A percentile compares a stretch with the other conserved stretches of the same genome.
phyloP scores from a whole-genome alignment of 2,329 filamentous ascomycete species.

The Pyrenophora teres region DNA sequence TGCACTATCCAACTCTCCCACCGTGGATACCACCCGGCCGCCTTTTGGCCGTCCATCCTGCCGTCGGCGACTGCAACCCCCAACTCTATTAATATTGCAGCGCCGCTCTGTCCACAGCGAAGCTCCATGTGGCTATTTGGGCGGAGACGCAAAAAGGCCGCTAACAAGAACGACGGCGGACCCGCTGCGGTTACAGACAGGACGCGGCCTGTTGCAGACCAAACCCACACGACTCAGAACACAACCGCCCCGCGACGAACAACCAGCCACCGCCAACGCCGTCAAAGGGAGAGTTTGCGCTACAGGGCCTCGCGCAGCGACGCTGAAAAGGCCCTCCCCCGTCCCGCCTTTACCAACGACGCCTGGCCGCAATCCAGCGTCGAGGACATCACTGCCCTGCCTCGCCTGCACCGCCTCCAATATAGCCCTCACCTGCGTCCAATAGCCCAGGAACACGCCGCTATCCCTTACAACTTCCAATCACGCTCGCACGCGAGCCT shows the following conservation, averaged over 20 bases:
- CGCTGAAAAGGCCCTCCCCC: conserved; percentile 34
- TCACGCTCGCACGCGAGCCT: conserved; percentile 45
- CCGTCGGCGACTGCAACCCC: conserved; percentile 13
- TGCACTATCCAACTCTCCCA: conserved; percentile 15
- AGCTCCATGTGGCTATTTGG: conserved; percentile 80
- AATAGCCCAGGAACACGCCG: conserved; percentile 47
- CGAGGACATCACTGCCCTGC: conserved; percentile 56
- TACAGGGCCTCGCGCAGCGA: conserved; percentile 40
- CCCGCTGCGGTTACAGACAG: conserved; percentile 59
- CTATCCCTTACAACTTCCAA: conserved; percentile 53
- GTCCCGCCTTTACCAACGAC: conserved; percentile 10
- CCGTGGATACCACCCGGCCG: conserved; percentile 21
- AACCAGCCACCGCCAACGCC: conserved; percentile 38
- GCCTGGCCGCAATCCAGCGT: conserved; percentile 37
- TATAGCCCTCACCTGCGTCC: conserved; percentile 56
- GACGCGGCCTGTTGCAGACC: conserved; percentile 41
- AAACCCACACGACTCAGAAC: conserved; percentile 24
- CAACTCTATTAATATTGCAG: neutral
- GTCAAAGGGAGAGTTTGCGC: conserved; percentile 38
- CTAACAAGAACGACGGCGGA: conserved; percentile 50
- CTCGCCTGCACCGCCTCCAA: conserved; percentile 46
- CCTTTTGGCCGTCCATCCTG: conserved; percentile 15
- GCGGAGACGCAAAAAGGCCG: conserved; percentile 71
- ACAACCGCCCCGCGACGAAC: conserved; percentile 32
- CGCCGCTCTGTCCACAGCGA: conserved; percentile 9